A percentile compares a stretch with the other conserved stretches of the same genome.
Evolutionary conservation across 805 yeast genomes (phyloP).

Genomic region (Cyberlindnera meyerae): DNA sequence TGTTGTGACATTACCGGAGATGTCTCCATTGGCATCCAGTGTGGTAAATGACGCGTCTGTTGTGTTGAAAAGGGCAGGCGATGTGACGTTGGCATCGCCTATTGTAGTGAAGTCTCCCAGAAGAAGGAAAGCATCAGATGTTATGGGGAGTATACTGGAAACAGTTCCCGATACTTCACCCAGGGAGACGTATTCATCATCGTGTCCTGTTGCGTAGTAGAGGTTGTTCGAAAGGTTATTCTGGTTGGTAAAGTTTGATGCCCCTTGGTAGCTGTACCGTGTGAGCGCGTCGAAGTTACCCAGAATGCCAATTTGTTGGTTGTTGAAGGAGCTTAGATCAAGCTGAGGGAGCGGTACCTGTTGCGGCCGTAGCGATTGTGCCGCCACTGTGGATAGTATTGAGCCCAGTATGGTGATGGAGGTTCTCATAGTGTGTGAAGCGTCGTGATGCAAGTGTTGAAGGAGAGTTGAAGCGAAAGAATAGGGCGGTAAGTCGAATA

Average conservation of each 20-base stretch:
- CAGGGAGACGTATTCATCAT: conserved; percentile 14
- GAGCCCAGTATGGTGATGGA: conserved; percentile 5
- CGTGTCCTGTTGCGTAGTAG: conserved; percentile 14
- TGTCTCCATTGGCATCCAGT: conserved; percentile 23
- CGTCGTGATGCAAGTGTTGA: too few species aligned
- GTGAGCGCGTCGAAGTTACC: conserved; percentile 37
- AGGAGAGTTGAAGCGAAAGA: too few species aligned
- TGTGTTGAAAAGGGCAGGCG: conserved; percentile 31
- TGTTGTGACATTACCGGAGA: conserved; percentile 37
- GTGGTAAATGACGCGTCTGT: conserved; percentile 24
- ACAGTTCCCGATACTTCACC: conserved; percentile 21
- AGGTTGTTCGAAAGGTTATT: conserved; percentile 16
- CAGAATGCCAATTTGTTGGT: conserved; percentile 23
- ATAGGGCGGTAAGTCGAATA: too few species aligned
- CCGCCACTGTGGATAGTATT: conserved; percentile 2
- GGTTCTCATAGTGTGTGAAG: background rate
- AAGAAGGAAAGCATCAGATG: conserved; percentile 29
- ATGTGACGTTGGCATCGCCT: conserved; percentile 21
- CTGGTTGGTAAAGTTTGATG: conserved; percentile 28
- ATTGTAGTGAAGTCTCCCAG: conserved; percentile 25
- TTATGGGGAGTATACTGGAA: conserved; percentile 26
- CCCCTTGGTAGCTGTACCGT: conserved; percentile 30
- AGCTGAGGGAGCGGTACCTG: conserved; percentile 15
- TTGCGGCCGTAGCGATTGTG: conserved; percentile 11
- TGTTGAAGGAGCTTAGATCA: conserved; percentile 19